Evolutionary conservation across 768 basidiomycete species (phyloP).

Genomic region (Naganishia kalamii): DNA sequence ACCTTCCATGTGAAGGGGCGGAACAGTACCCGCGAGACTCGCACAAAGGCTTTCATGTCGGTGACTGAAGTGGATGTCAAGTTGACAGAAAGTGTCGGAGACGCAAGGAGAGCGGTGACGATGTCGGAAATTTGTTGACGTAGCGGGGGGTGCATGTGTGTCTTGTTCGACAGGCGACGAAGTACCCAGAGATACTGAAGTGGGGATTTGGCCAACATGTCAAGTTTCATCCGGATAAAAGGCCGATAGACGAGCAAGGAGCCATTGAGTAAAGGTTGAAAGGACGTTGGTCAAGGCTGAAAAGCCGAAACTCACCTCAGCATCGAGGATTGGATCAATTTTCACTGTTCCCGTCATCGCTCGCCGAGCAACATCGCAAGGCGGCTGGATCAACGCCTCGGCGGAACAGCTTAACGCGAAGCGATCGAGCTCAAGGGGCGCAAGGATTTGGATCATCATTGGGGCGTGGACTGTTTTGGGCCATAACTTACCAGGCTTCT

Average conservation of each 20-base stretch:
- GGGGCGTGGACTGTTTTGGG: too few relatives aligned
- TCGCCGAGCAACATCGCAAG: not conserved
- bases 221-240: not conserved
- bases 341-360: not conserved
- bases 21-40: slow-evolving; percentile 22
- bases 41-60: slow-evolving; percentile 20
- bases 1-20: slow-evolving; percentile 13
- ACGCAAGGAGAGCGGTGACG: slow-evolving; percentile 8
- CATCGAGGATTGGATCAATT: slow-evolving; percentile 5
- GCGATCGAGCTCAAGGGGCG: not conserved
- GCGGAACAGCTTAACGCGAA: slow-evolving; percentile 17
- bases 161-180: slow-evolving; percentile 22
- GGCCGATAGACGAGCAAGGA: not conserved
- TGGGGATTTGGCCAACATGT: not conserved
- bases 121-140: slow-evolving; percentile 24
- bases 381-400: not conserved
- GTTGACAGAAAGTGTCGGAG: slow-evolving; percentile 1
- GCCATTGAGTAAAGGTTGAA: not conserved
- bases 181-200: slow-evolving; percentile 17
- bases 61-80: slow-evolving; percentile 9
- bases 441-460: too few relatives aligned
- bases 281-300: too few relatives aligned
- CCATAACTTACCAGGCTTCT: not conserved
- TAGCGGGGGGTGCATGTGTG: slow-evolving; percentile 26
- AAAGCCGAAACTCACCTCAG: slow-evolving; percentile 3